A percentile compares a stretch with the other conserved stretches of the same genome.
These are phyloP conservation scores for Larix sibirica DNA, from an alignment of 83 land plant genomes.

Conservation along the genomic window DNA sequence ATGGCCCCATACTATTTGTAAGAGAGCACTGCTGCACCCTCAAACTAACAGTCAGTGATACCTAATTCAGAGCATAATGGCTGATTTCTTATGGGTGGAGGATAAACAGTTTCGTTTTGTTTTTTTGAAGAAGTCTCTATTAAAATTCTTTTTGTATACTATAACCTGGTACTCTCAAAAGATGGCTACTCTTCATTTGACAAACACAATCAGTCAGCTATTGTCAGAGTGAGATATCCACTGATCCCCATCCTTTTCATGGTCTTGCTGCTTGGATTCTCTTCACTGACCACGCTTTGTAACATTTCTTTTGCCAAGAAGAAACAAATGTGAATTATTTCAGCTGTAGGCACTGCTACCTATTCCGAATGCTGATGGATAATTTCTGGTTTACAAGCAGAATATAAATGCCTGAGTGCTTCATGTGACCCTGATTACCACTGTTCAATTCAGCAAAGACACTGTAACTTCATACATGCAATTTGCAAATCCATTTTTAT, in stretches of 20 bases:
- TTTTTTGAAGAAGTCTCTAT: background rate
- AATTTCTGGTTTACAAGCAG: background rate
- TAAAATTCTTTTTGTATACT: slow-evolving; percentile 13
- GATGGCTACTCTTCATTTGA: slow-evolving; percentile 5
- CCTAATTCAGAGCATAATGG: background rate
- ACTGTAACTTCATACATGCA: background rate
- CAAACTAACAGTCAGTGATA: slow-evolving; percentile 4
- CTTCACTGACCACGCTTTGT: slow-evolving; percentile 8
- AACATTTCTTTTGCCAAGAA: slow-evolving; percentile 9
- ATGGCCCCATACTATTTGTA: background rate
- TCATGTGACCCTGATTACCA: background rate
- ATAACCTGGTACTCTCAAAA: slow-evolving; percentile 12
- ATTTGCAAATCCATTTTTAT: background rate
- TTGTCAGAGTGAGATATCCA: background rate
- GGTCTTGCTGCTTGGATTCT: background rate
- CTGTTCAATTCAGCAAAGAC: slow-evolving; percentile 3
- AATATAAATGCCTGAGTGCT: background rate
- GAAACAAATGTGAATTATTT: slow-evolving; percentile 5
- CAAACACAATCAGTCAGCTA: background rate
- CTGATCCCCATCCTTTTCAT: background rate
- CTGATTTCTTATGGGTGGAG: background rate
- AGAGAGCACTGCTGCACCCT: background rate
- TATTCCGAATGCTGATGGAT: background rate
- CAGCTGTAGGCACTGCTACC: background rate
- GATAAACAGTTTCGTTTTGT: slow-evolving; percentile 8